A percentile compares a stretch with the other conserved stretches of the same genome.
These are phyloP conservation scores for Eucalyptus curtisii DNA, from an alignment of 345 rosid genomes.

Conservation along the genomic window DNA sequence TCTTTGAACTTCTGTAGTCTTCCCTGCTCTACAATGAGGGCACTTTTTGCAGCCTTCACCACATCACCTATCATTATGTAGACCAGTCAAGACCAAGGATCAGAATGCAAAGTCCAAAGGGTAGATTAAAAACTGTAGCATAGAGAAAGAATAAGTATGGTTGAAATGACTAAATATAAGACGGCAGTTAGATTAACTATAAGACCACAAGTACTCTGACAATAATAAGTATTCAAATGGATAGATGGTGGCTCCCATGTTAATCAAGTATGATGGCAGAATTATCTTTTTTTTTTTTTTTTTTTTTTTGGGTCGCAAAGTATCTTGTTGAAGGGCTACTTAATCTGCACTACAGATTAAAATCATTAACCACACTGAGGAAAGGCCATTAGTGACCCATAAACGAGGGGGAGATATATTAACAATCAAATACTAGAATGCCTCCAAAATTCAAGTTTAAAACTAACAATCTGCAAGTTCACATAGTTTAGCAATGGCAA, in stretches of 20 bases:
- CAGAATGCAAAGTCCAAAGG: not conserved
- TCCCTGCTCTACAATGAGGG: slow-evolving; percentile 47
- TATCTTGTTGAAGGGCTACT: not conserved
- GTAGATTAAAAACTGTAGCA: not conserved
- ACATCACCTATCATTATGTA: slow-evolving; percentile 19
- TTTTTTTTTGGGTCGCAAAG: not conserved
- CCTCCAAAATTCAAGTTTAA: not conserved
- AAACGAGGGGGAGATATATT: not conserved
- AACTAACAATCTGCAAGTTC: not conserved
- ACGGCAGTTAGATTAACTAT: not conserved
- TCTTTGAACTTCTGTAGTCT: slow-evolving; percentile 59
- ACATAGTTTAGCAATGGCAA: not conserved
- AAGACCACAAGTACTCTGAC: not conserved
- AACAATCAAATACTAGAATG: not conserved
- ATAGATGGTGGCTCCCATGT: not conserved
- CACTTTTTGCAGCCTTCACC: slow-evolving; percentile 60
- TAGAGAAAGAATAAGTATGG: not conserved
- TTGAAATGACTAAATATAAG: not conserved
- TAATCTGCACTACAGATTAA: not conserved
- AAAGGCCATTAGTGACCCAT: not conserved
- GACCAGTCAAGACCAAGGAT: not conserved
- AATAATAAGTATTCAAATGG: not conserved
- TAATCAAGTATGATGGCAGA: not conserved
- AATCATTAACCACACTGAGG: not conserved
- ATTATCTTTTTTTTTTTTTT: not conserved